Conservation (phyloP, 805 yeast species). For the Kodamaea leandrae region DNA sequence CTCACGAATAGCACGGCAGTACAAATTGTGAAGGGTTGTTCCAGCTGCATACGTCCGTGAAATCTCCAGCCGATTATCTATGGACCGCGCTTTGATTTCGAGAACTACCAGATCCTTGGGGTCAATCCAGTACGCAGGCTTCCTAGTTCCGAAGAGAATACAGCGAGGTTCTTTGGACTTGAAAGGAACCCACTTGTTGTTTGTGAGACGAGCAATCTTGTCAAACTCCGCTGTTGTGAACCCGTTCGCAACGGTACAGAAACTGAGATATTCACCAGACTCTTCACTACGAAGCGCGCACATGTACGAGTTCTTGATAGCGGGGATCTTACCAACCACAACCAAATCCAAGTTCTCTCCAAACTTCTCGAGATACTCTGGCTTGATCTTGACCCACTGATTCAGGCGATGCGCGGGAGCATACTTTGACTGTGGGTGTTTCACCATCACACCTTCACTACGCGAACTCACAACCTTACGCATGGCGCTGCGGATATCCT, state of each 20-base stretch:
- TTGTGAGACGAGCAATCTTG: conserved; percentile 53
- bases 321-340: conserved; percentile 75
- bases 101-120: conserved; percentile 76
- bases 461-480: conserved; percentile 55
- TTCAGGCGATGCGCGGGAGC: conserved; percentile 56
- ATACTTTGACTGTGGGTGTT: conserved; percentile 59
- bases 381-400: conserved; percentile 87
- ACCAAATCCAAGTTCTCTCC: conserved; percentile 83
- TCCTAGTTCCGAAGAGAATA: conserved; percentile 54
- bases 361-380: conserved; percentile 81
- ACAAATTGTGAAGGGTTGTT: conserved; percentile 72
- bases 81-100: conserved; percentile 79
- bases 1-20: conserved; percentile 61
- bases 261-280: conserved; percentile 51
- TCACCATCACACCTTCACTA: conserved; percentile 82
- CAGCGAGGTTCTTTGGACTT: conserved; percentile 23
- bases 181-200: conserved; percentile 58
- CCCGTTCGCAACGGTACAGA: conserved; percentile 85
- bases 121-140: conserved; percentile 75
- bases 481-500: conserved; percentile 56
- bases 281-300: conserved; percentile 63
- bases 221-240: conserved; percentile 62
- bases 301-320: conserved; percentile 66
- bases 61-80: conserved; percentile 41
- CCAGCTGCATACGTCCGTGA: conserved; percentile 56